A percentile compares a stretch with the other conserved stretches of the same genome.
Conservation (phyloP, 441 rosid genomes). For the Melastoma candidum region DNA sequence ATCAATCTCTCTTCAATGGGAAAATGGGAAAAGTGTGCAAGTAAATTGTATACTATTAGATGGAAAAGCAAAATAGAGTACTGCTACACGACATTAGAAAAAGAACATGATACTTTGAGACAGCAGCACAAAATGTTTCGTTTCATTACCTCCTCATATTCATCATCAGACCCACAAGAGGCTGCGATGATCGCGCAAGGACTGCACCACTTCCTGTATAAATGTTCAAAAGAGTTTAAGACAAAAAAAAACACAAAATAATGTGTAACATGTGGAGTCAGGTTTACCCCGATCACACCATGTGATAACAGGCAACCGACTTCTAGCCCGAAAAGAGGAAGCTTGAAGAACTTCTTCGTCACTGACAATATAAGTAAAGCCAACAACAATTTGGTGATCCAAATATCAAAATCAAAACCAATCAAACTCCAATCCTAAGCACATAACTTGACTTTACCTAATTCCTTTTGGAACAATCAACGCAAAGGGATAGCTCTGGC, state of each 20-base stretch:
- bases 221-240: neutral
- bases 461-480: constrained; percentile 78
- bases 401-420: constrained; percentile 11
- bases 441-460: constrained; percentile 41
- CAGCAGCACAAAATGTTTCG: no score
- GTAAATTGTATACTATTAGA: neutral
- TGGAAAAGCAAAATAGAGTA: constrained; percentile 1
- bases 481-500: constrained; percentile 88
- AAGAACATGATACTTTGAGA: constrained; percentile 3
- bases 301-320: constrained; percentile 84
- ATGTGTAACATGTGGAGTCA: constrained; percentile 1
- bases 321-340: constrained; percentile 80
- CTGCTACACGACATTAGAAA: constrained; percentile 1
- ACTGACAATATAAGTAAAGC: constrained; percentile 23
- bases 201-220: constrained; percentile 52
- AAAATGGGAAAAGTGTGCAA: neutral
- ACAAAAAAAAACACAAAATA: neutral
- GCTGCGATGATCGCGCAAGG: constrained; percentile 98
- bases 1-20: neutral
- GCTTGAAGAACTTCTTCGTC: constrained; percentile 88
- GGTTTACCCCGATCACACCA: constrained; percentile 93
- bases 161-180: constrained; percentile 97
- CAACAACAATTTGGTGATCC: constrained; percentile 18
- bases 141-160: constrained; percentile 81
- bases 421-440: neutral